These are phyloP conservation scores for Termitomyces sp. DNA, from an alignment of 768 basidiomycete species.

Conservation along the genomic window DNA sequence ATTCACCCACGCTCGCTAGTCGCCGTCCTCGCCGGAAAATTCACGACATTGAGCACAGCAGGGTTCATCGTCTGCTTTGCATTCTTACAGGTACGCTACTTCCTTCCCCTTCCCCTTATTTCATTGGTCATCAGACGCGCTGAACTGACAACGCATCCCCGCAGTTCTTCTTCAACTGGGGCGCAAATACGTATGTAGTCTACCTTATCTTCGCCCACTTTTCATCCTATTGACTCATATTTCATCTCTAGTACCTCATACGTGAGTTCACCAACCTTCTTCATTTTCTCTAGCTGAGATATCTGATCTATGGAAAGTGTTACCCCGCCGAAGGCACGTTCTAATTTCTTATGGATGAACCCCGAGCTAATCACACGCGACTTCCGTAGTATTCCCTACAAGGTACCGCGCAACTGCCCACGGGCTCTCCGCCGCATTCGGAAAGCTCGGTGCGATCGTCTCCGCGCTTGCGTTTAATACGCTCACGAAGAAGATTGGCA, in stretches of 20 bases:
- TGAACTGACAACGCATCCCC: not conserved
- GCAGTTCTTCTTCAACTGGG: slow-evolving; percentile 82
- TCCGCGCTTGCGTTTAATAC: slow-evolving; percentile 72
- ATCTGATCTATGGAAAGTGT: slow-evolving; percentile 33
- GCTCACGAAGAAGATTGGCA: slow-evolving; percentile 58
- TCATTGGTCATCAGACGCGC: not conserved
- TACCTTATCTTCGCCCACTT: not conserved
- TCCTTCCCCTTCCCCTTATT: not conserved
- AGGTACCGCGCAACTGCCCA: slow-evolving; percentile 71
- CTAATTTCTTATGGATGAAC: too few relatives aligned
- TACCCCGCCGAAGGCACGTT: slow-evolving; percentile 59
- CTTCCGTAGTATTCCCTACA: slow-evolving; percentile 61
- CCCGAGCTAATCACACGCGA: not conserved
- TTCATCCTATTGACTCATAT: not conserved
- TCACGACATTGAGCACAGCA: slow-evolving; percentile 49
- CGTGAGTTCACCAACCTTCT: slow-evolving; percentile 23
- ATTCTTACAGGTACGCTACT: slow-evolving; percentile 47
- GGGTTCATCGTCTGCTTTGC: slow-evolving; percentile 74
- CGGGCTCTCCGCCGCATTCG: slow-evolving; percentile 69
- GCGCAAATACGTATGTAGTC: slow-evolving; percentile 57
- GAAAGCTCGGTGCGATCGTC: slow-evolving; percentile 77
- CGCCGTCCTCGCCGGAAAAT: slow-evolving; percentile 66
- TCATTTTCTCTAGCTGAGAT: not conserved
- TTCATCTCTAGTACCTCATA: slow-evolving; percentile 43
- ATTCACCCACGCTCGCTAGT: not conserved